These are phyloP conservation scores for Rosa rugosa DNA, from an alignment of 306 rosid genomes.

Conservation along the genomic window DNA sequence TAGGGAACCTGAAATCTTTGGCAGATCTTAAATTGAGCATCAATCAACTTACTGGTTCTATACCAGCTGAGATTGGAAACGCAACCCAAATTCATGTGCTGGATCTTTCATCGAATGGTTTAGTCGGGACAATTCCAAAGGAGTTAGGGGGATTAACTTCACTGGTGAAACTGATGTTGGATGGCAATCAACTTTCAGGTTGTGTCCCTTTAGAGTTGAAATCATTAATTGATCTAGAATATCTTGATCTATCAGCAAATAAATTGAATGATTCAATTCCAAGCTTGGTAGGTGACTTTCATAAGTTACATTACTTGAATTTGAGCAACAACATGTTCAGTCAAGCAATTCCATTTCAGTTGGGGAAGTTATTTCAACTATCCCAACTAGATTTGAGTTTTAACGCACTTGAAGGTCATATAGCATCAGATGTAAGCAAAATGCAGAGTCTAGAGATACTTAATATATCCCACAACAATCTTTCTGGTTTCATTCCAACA, in stretches of 20 bases:
- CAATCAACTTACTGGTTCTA: not conserved
- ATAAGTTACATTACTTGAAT: not conserved
- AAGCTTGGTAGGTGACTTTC: not conserved
- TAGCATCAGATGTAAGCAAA: not conserved
- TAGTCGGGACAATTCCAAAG: not conserved
- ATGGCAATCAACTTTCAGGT: not conserved
- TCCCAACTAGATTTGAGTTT: not conserved
- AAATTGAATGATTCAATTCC: not conserved
- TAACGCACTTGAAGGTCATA: not conserved
- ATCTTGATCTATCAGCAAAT: not conserved
- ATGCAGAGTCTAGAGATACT: not conserved
- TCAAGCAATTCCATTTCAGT: not conserved
- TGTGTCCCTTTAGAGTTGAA: not conserved
- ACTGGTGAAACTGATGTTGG: not conserved
- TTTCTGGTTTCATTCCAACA: slow-evolving; percentile 5
- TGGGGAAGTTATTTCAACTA: not conserved
- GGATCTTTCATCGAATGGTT: not conserved
- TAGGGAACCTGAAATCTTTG: slow-evolving; percentile 3
- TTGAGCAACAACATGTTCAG: slow-evolving; percentile 2
- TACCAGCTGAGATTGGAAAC: slow-evolving; percentile 7
- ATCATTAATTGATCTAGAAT: not conserved
- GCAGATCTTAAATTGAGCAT: not conserved
- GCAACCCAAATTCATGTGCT: not conserved
- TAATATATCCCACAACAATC: slow-evolving; percentile 6
- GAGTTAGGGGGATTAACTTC: not conserved